phyloP scores from a whole-genome alignment of 2,329 filamentous ascomycete species.

The Claviceps purpurea region DNA sequence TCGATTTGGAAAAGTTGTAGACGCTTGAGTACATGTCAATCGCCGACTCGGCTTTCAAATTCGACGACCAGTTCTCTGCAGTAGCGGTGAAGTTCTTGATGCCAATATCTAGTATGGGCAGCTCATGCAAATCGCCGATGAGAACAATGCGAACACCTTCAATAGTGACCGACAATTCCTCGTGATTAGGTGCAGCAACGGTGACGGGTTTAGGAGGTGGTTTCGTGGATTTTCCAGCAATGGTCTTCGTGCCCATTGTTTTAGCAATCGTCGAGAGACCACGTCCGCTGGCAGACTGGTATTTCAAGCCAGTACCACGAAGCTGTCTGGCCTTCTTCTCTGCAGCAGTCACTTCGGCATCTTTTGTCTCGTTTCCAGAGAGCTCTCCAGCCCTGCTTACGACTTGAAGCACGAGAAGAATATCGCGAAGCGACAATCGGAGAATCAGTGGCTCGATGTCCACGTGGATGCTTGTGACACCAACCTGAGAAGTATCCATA shows the following conservation, averaged over 20 bases:
- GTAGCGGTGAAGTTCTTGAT: slow-evolving; percentile 79
- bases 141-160: slow-evolving; percentile 85
- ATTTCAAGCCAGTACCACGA: slow-evolving; percentile 34
- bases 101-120: slow-evolving; percentile 87
- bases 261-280: slow-evolving; percentile 38
- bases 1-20: slow-evolving; percentile 98
- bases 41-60: slow-evolving; percentile 74
- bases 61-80: slow-evolving; percentile 82
- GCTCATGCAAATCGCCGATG: slow-evolving; percentile 89
- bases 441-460: slow-evolving; percentile 87
- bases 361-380: slow-evolving; percentile 48
- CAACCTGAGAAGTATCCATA: slow-evolving; percentile 55
- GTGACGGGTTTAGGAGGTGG: slow-evolving; percentile 7
- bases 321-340: slow-evolving; percentile 45
- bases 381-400: slow-evolving; percentile 82
- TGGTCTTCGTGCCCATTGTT: slow-evolving; percentile 25
- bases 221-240: slow-evolving; percentile 16
- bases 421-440: slow-evolving; percentile 82
- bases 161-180: slow-evolving; percentile 75
- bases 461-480: slow-evolving; percentile 66
- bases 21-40: slow-evolving; percentile 92
- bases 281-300: slow-evolving; percentile 43
- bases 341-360: slow-evolving; percentile 23
- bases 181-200: slow-evolving; percentile 25
- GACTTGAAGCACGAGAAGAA: slow-evolving; percentile 86